Evolutionary conservation across 768 basidiomycete species (phyloP), one percentile per base, ranked within the genome.

Genomic region (Phylloporus sp.): DNA sequence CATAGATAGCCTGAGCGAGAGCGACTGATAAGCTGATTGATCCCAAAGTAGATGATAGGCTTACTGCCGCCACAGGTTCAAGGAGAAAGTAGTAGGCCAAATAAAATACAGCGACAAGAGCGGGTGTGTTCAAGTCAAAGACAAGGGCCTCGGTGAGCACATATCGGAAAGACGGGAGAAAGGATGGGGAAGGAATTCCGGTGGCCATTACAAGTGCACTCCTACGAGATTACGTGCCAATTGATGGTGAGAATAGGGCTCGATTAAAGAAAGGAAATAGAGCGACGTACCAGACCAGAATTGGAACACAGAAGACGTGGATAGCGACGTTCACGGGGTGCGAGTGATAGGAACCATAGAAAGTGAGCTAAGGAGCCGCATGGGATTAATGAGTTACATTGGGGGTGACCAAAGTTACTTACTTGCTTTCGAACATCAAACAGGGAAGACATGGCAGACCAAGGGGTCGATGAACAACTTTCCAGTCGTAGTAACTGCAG

Each of bases 261-360:
- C 6, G 34, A n/a, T 49, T 34, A 32, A 47, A 42, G 39, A 52
- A 58, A 39, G 54, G 32, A 52, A 58, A 41, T 45, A 45, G 42
- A 31, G 12, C 3, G 47, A 50, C 75, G 40, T 54, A 88, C 93
- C 92, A 97, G 50, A 91, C 65, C 54, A 97, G 77, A 53, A 87
- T 63, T 7, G 94, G 94, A 12, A 95, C 92, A 57, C 84, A 92
- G 53, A 90, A 62, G 59, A 94, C 75, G 69, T 98, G 95, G 55
- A 97, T 91, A 49, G 79, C 69, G 57, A 97, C 72, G 67, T 98
- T 98, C 55, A 82, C 71, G 24, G 81, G 81, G 67, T 95, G 86
- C 15, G 82, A 76, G 69, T 97, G 94, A 71, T 97, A 97, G 45
- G 92, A 86, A 18, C 91, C 92, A 67, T 97, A 97, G 76, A 95